Percentiles rank a stretch among this genome's conserved stretches.
Conservation (phyloP, 805 yeast species). For the Starmerella stellata region DNA sequence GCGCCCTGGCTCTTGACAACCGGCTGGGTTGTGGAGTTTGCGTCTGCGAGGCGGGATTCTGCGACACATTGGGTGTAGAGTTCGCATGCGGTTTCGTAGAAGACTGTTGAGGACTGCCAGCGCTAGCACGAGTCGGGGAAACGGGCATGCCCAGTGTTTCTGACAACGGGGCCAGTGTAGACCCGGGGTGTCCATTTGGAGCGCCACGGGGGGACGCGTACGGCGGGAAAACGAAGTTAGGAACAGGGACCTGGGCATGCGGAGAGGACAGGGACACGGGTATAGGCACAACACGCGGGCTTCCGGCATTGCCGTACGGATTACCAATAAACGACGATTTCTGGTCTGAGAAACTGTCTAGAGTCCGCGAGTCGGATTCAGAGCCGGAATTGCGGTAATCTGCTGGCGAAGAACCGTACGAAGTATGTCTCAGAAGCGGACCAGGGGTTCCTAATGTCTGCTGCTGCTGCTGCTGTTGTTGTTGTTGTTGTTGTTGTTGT, state of each 20-base stretch:
- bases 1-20: neutral
- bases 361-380: neutral
- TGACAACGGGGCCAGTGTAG: neutral
- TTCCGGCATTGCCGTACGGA: neutral
- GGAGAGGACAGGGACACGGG: neutral
- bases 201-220: neutral
- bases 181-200: neutral
- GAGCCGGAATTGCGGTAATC: neutral
- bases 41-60: neutral
- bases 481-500: slow-evolving; percentile 5
- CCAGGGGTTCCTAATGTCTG: neutral
- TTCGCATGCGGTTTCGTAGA: too few relatives aligned
- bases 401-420: neutral
- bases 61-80: neutral
- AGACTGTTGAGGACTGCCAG: neutral
- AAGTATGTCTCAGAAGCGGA: neutral
- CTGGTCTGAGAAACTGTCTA: neutral
- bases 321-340: neutral
- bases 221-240: neutral
- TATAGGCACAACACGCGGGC: neutral
- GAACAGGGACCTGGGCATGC: neutral
- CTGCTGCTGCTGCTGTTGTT: slow-evolving; percentile 10
- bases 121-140: neutral
- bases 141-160: neutral
- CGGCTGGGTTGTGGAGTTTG: neutral